Evolutionary conservation across 768 basidiomycete species (phyloP).

Genomic region (Auricularia auricula-judae): DNA sequence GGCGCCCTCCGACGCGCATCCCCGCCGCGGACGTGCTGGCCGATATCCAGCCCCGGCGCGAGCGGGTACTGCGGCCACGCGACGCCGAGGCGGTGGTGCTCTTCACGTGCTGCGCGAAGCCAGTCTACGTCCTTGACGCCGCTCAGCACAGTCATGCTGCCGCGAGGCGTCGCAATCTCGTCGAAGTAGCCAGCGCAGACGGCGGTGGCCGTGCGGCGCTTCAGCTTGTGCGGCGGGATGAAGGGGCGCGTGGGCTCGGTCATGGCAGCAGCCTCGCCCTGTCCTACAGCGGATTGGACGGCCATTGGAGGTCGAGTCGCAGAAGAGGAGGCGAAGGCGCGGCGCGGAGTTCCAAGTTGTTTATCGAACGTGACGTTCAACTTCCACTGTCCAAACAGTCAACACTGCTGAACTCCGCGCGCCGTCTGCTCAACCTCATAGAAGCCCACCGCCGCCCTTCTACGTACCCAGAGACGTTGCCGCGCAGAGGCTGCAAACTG

Average conservation of each 20-base stretch:
- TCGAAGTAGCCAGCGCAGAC: constrained; percentile 73
- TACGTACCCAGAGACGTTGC: too few relatives aligned
- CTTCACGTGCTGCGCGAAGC: neutral
- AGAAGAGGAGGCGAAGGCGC: too few relatives aligned
- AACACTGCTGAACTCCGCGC: too few relatives aligned
- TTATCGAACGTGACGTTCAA: too few relatives aligned
- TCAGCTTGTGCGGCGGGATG: constrained; percentile 22
- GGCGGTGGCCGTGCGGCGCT: constrained; percentile 56
- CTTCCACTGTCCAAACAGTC: too few relatives aligned
- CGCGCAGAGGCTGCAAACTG: too few relatives aligned
- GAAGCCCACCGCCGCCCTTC: too few relatives aligned
- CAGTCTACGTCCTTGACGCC: neutral
- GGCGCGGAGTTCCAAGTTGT: too few relatives aligned
- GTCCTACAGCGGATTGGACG: too few relatives aligned
- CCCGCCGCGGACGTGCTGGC: neutral
- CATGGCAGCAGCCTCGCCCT: too few relatives aligned
- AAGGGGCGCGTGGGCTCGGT: neutral
- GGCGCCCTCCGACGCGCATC: neutral
- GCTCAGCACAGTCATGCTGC: neutral
- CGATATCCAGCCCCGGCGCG: neutral
- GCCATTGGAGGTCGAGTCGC: too few relatives aligned
- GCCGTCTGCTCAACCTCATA: too few relatives aligned
- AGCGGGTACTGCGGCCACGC: neutral
- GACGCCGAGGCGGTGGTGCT: neutral
- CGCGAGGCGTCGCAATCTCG: constrained; percentile 5